Conservation (phyloP, 129 eudicot genomes). For the Flaveria bidentis region DNA sequence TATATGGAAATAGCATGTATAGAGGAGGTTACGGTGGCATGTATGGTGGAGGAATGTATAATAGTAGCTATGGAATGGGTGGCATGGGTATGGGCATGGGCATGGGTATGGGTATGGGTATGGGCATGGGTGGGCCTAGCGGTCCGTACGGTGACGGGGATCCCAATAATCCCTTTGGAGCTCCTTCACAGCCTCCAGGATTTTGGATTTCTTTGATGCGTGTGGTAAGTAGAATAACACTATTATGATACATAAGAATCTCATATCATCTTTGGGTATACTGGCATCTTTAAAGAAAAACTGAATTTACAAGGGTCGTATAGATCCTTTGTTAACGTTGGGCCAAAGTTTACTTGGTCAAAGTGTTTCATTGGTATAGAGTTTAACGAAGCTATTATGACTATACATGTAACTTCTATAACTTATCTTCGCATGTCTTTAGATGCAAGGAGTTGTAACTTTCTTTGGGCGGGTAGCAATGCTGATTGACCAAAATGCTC, state of each 20-base stretch:
- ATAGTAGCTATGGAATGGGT: conserved; percentile 38
- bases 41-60: conserved; percentile 64
- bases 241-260: conserved; percentile 33
- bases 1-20: conserved; percentile 82
- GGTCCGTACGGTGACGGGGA: conserved; percentile 75
- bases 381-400: neutral
- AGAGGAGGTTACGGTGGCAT: conserved; percentile 69
- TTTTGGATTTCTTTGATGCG: conserved; percentile 88
- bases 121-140: conserved; percentile 83
- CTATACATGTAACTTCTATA: neutral
- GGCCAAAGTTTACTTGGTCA: too few relatives aligned
- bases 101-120: conserved; percentile 33
- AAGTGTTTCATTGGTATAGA: too few relatives aligned
- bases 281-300: neutral
- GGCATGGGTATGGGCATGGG: conserved; percentile 38
- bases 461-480: conserved; percentile 85
- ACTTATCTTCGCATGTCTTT: conserved; percentile 15
- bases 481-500: conserved; percentile 87
- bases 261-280: conserved; percentile 30
- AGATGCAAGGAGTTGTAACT: conserved; percentile 87
- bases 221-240: conserved; percentile 61
- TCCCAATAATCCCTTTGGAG: conserved; percentile 85
- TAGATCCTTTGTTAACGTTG: too few relatives aligned
- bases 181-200: conserved; percentile 84
- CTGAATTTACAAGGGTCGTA: neutral